Conservation (phyloP, 2,329 filamentous ascomycete genomes). For the Phialophora chinensis region DNA sequence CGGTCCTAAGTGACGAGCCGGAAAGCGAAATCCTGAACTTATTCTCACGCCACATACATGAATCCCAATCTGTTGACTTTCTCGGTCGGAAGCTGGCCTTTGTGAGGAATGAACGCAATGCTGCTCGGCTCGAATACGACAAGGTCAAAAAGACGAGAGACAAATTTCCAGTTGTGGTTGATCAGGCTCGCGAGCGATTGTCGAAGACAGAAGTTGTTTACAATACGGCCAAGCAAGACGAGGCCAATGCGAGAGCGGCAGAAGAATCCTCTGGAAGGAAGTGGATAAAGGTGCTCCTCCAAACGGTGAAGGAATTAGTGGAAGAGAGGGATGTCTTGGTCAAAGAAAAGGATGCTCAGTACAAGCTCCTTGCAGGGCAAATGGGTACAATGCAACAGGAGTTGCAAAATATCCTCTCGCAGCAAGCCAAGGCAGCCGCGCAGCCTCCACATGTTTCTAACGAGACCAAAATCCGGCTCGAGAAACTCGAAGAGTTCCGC, state of each 20-base stretch:
- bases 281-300: conserved; percentile 15
- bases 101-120: conserved; percentile 4
- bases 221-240: conserved; percentile 12
- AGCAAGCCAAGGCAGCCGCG: conserved; percentile 6
- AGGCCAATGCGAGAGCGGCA: not conserved
- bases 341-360: conserved; percentile 2
- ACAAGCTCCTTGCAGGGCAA: conserved; percentile 1
- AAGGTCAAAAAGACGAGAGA: conserved; percentile 2
- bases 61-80: conserved; percentile 1
- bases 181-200: conserved; percentile 17
- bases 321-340: not conserved
- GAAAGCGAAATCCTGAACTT: conserved; percentile 11
- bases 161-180: conserved; percentile 24
- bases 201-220: conserved; percentile 12
- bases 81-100: conserved; percentile 5
- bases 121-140: conserved; percentile 16
- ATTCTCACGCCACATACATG: conserved; percentile 5
- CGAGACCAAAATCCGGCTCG: not conserved
- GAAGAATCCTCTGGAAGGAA: not conserved
- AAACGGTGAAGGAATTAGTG: conserved; percentile 1
- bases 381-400: not conserved
- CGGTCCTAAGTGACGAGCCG: not conserved
- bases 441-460: not conserved
- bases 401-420: conserved; percentile 5
- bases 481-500: not conserved